phyloP scores from a whole-genome alignment of 257 asterid genomes.

The Solanum virginianum region DNA sequence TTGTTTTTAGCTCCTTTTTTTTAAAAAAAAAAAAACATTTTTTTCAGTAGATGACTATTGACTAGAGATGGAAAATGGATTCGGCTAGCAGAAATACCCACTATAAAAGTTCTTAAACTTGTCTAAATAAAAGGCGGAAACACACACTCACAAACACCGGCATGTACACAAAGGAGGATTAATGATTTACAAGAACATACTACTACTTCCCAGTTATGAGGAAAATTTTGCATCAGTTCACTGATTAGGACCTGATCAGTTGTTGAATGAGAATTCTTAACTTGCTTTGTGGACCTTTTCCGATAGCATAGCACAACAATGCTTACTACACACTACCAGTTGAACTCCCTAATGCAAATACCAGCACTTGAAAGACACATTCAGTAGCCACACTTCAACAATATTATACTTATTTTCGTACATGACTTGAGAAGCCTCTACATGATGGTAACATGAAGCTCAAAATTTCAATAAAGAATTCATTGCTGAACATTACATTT shows the following conservation, averaged over 20 bases:
- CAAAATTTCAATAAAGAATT: neutral
- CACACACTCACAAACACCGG: neutral
- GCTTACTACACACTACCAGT: neutral
- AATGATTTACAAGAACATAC: neutral
- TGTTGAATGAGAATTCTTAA: neutral
- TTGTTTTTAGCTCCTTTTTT: neutral
- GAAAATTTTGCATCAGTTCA: neutral
- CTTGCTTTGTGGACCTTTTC: neutral
- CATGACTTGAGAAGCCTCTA: neutral
- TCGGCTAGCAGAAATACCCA: neutral
- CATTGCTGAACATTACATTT: neutral
- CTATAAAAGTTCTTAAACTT: neutral
- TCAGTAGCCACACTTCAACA: neutral
- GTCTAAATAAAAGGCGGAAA: neutral
- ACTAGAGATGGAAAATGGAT: neutral
- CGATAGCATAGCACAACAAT: neutral
- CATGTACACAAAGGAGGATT: too few relatives aligned
- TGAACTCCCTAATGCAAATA: neutral
- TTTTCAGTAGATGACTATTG: neutral
- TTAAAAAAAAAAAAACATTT: too few relatives aligned
- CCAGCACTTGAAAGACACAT: neutral
- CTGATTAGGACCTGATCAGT: neutral
- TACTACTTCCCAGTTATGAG: neutral
- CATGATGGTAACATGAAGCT: neutral
- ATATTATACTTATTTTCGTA: neutral